Evolutionary conservation across 805 yeast species (phyloP).

Genomic region (Ogataea angusta): DNA sequence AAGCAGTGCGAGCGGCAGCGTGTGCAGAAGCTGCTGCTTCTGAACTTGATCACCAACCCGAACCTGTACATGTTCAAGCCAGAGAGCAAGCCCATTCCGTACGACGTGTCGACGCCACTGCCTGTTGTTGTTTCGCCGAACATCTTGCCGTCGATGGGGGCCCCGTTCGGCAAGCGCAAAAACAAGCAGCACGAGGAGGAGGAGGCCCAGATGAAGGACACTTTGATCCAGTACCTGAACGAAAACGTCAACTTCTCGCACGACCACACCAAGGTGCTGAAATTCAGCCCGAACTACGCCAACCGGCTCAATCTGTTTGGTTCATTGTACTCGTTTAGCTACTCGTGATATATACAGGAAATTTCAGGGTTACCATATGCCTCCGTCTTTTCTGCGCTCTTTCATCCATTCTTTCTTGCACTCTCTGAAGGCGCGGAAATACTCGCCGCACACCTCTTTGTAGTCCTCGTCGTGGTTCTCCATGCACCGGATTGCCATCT

Average conservation of each 20-base stretch:
- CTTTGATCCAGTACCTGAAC: slow-evolving; percentile 22
- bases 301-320: slow-evolving; percentile 20
- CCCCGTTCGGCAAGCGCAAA: slow-evolving; percentile 12
- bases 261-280: slow-evolving; percentile 23
- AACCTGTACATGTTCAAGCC: slow-evolving; percentile 11
- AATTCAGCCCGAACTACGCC: slow-evolving; percentile 20
- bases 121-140: slow-evolving; percentile 10
- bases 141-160: slow-evolving; percentile 9
- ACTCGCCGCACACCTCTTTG: slow-evolving; percentile 65
- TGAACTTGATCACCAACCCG: slow-evolving; percentile 29
- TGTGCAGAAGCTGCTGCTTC: slow-evolving; percentile 25
- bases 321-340: slow-evolving; percentile 25
- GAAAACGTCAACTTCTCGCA: slow-evolving; percentile 23
- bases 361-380: slow-evolving; percentile 26
- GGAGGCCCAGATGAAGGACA: slow-evolving; percentile 18
- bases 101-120: slow-evolving; percentile 13
- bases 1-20: slow-evolving; percentile 14
- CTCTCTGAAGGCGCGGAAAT: slow-evolving; percentile 89
- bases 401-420: slow-evolving; percentile 76
- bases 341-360: slow-evolving; percentile 14
- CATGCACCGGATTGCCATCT: slow-evolving; percentile 82
- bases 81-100: slow-evolving; percentile 7
- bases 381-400: slow-evolving; percentile 32
- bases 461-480: slow-evolving; percentile 72
- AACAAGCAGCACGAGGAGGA: slow-evolving; percentile 14